These are phyloP conservation scores for Aspergillus tubingensis DNA, from an alignment of 2,329 filamentous ascomycete genomes.

Conservation along the genomic window DNA sequence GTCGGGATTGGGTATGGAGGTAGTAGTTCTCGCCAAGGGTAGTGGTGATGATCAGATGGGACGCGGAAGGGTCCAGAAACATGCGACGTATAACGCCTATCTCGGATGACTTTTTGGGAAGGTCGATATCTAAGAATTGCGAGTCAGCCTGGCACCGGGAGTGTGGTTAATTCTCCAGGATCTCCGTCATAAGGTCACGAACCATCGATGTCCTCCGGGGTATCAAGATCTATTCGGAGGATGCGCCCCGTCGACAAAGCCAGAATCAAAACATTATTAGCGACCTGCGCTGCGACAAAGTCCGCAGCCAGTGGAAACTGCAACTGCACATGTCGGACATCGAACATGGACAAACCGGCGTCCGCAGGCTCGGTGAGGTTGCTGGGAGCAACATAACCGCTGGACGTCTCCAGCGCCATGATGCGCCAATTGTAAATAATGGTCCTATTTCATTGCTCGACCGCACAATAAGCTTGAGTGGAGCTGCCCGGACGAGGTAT, in stretches of 20 bases:
- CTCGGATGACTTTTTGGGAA: conserved; percentile 89
- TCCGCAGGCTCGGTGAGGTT: conserved; percentile 62
- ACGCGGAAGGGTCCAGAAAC: conserved; percentile 96
- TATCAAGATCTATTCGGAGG: conserved; percentile 89
- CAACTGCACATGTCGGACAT: conserved; percentile 87
- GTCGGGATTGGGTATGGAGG: conserved; percentile 89
- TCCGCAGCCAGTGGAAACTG: conserved; percentile 93
- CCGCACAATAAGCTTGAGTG: conserved; percentile 23
- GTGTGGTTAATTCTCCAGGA: background rate
- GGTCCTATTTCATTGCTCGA: conserved; percentile 34
- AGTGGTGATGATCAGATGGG: conserved; percentile 88
- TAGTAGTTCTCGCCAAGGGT: conserved; percentile 96
- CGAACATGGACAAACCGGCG: conserved; percentile 80
- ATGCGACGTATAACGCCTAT: conserved; percentile 90
- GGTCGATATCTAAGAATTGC: conserved; percentile 76
- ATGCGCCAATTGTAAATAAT: conserved; percentile 35
- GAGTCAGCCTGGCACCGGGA: conserved; percentile 19
- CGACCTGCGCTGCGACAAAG: conserved; percentile 94
- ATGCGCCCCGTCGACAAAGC: conserved; percentile 91
- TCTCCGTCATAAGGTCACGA: conserved; percentile 22
- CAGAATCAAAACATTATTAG: conserved; percentile 93
- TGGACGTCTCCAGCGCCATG: conserved; percentile 71
- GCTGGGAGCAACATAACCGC: conserved; percentile 71
- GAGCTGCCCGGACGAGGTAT: conserved; percentile 17
- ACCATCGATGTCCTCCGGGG: conserved; percentile 93